phyloP scores from a whole-genome alignment of 768 basidiomycete species.

The Crepidotus variabilis region DNA sequence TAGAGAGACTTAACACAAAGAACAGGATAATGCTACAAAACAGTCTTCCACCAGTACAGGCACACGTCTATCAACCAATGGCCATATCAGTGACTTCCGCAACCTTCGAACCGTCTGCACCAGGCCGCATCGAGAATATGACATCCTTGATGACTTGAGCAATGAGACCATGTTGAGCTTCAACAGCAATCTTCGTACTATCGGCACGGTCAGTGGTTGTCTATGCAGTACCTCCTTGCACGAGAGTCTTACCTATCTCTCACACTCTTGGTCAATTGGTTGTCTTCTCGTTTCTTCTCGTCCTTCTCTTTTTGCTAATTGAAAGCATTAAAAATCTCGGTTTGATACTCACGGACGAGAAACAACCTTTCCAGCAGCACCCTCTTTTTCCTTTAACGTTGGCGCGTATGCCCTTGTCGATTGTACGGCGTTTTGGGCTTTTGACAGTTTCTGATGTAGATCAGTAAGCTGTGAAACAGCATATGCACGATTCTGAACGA shows the following conservation, averaged over 20 bases:
- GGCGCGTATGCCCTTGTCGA: conserved; percentile 59
- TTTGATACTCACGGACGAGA: background rate
- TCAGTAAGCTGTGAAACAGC: conserved; percentile 89
- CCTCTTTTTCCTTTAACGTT: conserved; percentile 48
- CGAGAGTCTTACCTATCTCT: conserved; percentile 68
- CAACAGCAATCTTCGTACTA: conserved; percentile 85
- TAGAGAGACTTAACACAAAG: background rate
- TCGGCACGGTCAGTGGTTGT: conserved; percentile 1
- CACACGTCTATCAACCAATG: conserved; percentile 31
- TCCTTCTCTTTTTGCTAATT: conserved; percentile 48
- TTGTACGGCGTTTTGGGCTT: conserved; percentile 56
- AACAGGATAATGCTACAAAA: too few species aligned
- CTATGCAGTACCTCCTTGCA: background rate
- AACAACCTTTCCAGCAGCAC: conserved; percentile 39
- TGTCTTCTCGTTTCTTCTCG: conserved; percentile 86
- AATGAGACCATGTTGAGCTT: conserved; percentile 92
- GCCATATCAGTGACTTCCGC: conserved; percentile 43
- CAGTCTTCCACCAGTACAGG: too few species aligned
- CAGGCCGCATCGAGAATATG: conserved; percentile 68
- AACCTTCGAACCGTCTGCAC: conserved; percentile 23
- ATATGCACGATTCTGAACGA: conserved; percentile 82
- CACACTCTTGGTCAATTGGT: conserved; percentile 82
- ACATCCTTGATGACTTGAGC: conserved; percentile 92
- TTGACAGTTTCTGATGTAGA: conserved; percentile 83
- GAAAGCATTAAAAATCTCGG: background rate